Conservation (phyloP, 306 rosid species). For the Aeschynomene evenia region DNA sequence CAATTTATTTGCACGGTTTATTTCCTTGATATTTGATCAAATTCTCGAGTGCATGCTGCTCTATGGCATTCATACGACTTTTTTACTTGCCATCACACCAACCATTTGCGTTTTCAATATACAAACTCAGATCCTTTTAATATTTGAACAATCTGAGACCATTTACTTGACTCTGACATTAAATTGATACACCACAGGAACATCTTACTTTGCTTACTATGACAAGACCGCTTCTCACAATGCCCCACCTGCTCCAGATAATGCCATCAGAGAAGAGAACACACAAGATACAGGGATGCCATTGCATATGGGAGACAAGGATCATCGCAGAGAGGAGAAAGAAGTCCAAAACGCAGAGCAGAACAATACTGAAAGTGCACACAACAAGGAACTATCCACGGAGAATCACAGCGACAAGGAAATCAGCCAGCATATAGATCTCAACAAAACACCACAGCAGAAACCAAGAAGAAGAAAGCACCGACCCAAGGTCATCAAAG, state of each 20-base stretch:
- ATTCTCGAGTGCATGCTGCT: neutral
- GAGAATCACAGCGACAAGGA: slow-evolving; percentile 48
- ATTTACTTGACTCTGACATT: slow-evolving; percentile 16
- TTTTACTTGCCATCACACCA: neutral
- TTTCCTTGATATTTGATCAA: neutral
- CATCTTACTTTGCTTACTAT: slow-evolving; percentile 23
- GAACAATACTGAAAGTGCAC: slow-evolving; percentile 10
- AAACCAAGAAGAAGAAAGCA: slow-evolving; percentile 72
- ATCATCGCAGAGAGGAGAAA: slow-evolving; percentile 30
- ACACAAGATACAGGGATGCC: slow-evolving; percentile 31
- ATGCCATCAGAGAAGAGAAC: slow-evolving; percentile 33
- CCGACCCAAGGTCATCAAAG: slow-evolving; percentile 84
- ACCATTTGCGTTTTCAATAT: neutral
- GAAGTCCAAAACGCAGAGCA: slow-evolving; percentile 19
- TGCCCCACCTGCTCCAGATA: slow-evolving; percentile 52
- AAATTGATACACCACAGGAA: slow-evolving; percentile 36
- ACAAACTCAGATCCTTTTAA: neutral
- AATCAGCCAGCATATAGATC: slow-evolving; percentile 37
- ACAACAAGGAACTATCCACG: slow-evolving; percentile 32
- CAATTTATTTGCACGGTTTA: neutral
- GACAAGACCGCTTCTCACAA: slow-evolving; percentile 33
- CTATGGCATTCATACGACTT: neutral
- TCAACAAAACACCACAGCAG: slow-evolving; percentile 46
- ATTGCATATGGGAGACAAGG: slow-evolving; percentile 17
- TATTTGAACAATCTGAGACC: neutral